Conservation (phyloP, 1,284 basidiomycete species). For the Cryptococcus sp. region DNA sequence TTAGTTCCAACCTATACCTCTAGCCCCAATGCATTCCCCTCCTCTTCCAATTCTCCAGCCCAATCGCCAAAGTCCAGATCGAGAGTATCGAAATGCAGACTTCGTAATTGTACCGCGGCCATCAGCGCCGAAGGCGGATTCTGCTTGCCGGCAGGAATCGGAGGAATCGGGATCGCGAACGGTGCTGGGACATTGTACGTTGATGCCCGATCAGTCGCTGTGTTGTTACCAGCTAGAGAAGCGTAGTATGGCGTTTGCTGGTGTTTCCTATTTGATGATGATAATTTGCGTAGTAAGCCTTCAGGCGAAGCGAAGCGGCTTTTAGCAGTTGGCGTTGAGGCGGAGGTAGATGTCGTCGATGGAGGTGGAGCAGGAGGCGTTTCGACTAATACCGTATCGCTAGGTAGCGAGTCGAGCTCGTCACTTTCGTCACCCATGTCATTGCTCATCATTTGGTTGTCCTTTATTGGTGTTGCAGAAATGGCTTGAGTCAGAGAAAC, state of each 20-base stretch:
- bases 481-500: neutral
- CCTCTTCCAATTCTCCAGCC: neutral
- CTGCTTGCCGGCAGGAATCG: neutral
- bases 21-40: too few relatives aligned
- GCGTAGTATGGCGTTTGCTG: neutral
- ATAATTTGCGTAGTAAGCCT: neutral
- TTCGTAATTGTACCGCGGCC: neutral
- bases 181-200: neutral
- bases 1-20: too few relatives aligned
- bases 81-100: neutral
- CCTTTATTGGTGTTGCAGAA: neutral
- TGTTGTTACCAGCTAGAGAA: too few relatives aligned
- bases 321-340: neutral
- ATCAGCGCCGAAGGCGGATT: neutral
- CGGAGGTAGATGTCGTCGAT: neutral
- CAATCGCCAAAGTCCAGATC: neutral
- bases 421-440: neutral
- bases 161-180: neutral
- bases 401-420: conserved; percentile 10
- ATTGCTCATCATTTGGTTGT: neutral
- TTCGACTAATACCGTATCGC: conserved; percentile 15
- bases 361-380: conserved; percentile 5
- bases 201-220: too few relatives aligned
- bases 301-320: neutral
- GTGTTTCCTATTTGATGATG: neutral